Conservation (phyloP, 306 rosid species). For the Myrica gale region DNA sequence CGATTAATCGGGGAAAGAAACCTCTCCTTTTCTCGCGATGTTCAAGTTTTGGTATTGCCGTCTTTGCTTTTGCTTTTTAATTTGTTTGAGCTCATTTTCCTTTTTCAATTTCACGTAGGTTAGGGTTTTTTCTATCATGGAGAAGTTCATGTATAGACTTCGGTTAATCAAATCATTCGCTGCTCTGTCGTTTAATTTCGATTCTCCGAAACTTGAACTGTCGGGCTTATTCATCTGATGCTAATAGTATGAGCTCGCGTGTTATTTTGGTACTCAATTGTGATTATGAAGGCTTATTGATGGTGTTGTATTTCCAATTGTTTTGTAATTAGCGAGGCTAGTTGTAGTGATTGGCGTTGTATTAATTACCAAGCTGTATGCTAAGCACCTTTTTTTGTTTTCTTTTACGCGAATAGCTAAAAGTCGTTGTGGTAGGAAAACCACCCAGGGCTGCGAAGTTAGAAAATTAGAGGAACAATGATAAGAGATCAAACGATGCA, state of each 20-base stretch:
- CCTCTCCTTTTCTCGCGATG: slow-evolving; percentile 38
- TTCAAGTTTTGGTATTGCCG: slow-evolving; percentile 74
- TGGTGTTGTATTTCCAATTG: too few relatives aligned
- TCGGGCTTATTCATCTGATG: not conserved
- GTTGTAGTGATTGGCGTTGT: too few relatives aligned
- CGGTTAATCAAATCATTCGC: not conserved
- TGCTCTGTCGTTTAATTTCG: not conserved
- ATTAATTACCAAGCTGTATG: not conserved
- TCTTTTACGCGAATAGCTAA: not conserved
- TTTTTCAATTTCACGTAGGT: not conserved
- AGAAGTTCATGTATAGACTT: not conserved
- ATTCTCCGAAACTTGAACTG: not conserved
- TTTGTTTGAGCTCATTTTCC: not conserved
- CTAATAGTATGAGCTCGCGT: too few relatives aligned
- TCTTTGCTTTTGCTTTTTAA: not conserved
- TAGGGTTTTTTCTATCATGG: slow-evolving; percentile 15
- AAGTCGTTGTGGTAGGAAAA: not conserved
- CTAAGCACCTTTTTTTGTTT: not conserved
- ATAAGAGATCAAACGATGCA: not conserved
- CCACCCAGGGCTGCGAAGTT: not conserved
- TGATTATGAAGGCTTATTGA: too few relatives aligned
- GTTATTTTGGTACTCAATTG: too few relatives aligned
- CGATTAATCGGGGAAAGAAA: slow-evolving; percentile 20
- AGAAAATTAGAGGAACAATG: too few relatives aligned
- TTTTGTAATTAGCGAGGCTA: too few relatives aligned